A percentile compares a stretch with the other conserved stretches of the same genome.
phyloP scores from a whole-genome alignment of 371 early-diverging fungal genomes.

The Mortierella sp. region DNA sequence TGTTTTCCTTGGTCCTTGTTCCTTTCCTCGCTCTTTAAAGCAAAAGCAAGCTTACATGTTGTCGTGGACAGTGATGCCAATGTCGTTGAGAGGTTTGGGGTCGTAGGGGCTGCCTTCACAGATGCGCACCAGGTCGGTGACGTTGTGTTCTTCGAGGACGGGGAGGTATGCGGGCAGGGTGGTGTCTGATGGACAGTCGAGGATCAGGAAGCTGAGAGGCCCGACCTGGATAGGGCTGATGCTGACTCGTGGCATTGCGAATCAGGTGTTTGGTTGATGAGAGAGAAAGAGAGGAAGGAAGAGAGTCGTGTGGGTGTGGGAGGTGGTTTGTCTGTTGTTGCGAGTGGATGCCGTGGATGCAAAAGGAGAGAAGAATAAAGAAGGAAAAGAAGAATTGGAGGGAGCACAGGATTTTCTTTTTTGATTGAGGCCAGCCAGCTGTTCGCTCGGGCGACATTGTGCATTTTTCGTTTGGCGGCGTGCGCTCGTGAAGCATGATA shows the following conservation, averaged over 20 bases:
- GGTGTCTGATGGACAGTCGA: conserved; percentile 72
- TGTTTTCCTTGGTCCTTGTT: background rate
- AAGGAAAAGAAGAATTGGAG: background rate
- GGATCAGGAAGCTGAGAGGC: conserved; percentile 65
- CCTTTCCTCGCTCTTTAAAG: background rate
- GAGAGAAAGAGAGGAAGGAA: too few relatives aligned
- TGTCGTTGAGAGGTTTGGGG: conserved; percentile 57
- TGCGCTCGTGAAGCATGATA: background rate
- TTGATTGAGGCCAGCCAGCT: background rate
- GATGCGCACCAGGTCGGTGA: conserved; percentile 69
- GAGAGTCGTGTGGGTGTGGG: background rate
- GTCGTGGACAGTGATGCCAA: conserved; percentile 69
- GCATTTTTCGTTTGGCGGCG: background rate
- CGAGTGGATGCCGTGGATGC: background rate
- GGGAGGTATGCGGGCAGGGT: conserved; percentile 63
- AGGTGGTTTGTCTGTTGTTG: background rate
- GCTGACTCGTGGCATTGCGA: conserved; percentile 46
- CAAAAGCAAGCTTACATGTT: conserved; percentile 48
- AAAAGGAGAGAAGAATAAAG: background rate
- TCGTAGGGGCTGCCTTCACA: conserved; percentile 72
- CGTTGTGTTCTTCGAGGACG: conserved; percentile 63
- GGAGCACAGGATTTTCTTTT: background rate
- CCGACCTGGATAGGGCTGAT: conserved; percentile 55
- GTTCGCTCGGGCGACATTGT: too few relatives aligned
- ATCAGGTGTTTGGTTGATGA: background rate